Conservation (phyloP, 805 yeast species). For the Yarrowia yakushimensis region DNA sequence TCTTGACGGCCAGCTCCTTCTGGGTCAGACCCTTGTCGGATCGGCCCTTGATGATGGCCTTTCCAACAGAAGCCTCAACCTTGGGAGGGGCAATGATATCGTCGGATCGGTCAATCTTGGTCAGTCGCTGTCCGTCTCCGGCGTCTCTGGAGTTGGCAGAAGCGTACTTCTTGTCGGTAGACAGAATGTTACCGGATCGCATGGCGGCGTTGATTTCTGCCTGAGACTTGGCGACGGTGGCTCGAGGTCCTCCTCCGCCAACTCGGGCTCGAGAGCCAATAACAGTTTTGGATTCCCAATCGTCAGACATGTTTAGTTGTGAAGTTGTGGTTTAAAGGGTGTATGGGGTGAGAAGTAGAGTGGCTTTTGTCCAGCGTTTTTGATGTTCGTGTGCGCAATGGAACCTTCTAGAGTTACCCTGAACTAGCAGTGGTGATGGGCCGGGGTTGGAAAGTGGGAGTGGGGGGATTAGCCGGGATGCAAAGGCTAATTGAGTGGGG, state of each 20-base stretch:
- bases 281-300: constrained; percentile 77
- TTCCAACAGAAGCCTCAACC: constrained; percentile 79
- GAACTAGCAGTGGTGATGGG: neutral
- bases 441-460: neutral
- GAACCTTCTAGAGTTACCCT: constrained; percentile 25
- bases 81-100: constrained; percentile 92
- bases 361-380: neutral
- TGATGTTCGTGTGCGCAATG: constrained; percentile 20
- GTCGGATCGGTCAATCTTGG: constrained; percentile 89
- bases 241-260: constrained; percentile 86
- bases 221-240: constrained; percentile 72
- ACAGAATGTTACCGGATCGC: constrained; percentile 82
- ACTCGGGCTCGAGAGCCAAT: constrained; percentile 87
- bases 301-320: constrained; percentile 44
- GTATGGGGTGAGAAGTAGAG: constrained; percentile 17
- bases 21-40: constrained; percentile 85
- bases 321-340: neutral
- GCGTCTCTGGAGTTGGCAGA: constrained; percentile 53
- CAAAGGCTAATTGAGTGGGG: neutral
- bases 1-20: constrained; percentile 92
- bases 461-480: neutral
- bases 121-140: constrained; percentile 91
- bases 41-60: constrained; percentile 79
- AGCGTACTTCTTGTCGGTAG: constrained; percentile 91
- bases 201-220: constrained; percentile 88